Evolutionary conservation across 1,284 basidiomycete species (phyloP), one percentile per base, ranked within the genome.

Genomic region (Pterulicium gracile): DNA sequence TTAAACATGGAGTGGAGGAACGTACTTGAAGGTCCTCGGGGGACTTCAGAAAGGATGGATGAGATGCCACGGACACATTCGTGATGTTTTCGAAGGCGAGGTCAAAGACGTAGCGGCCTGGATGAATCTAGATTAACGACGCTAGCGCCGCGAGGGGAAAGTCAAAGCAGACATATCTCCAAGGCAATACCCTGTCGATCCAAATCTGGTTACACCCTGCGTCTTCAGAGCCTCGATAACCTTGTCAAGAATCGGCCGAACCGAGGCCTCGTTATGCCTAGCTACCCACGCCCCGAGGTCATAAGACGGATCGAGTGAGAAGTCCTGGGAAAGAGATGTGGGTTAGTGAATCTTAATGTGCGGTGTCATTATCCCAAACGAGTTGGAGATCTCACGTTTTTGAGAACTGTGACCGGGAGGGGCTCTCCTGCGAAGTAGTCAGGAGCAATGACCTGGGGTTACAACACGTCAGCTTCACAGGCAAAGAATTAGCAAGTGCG

Each of bases 291-390:
- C 52, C n/a, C 19, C 23, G 17, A 58, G 17, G 83, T 32, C 85
- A 84, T 49, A 77, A 81, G 66, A 85, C 88, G 63, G 77, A 87
- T 0, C 81, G 82, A 1, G 72, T 76, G 0, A 77, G 79, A 12
- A 67, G 80, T 49, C 84, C 72, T 17, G 59, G 56, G n/a, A n/a
- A n/a, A n/a, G n/a, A n/a, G n/a, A n/a, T n/a, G n/a, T n/a, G n/a
- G n/a, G n/a, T n/a, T n/a, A n/a, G n/a, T n/a, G n/a, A n/a, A n/a
- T n/a, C n/a, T n/a, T 7, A 32, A 32, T 32, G 27, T 32, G 27
- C 10, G 10, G 7, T 7, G 27, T 32, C 27, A 32, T 7, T 32
- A 32, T n/a, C 27, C 27, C n/a, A 32, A 7, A n/a, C 10, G 20
- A 56, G 18, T 45, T 58, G 47, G 45, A 59, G 59, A 18, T 47